phyloP scores from a whole-genome alignment of 345 rosid species.

The Geranium rotundifolium region DNA sequence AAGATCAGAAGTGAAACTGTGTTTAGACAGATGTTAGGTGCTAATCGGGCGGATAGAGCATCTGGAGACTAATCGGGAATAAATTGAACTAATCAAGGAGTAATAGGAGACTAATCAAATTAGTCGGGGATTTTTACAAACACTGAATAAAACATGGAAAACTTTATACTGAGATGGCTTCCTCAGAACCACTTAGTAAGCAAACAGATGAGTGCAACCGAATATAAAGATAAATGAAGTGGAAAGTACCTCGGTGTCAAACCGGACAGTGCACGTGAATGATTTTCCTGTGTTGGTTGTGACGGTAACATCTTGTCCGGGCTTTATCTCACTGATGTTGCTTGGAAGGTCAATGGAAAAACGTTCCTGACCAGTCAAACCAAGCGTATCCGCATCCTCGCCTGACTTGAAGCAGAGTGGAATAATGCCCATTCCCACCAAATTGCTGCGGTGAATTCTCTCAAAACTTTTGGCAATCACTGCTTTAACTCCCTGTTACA shows the following conservation, averaged over 20 bases:
- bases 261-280: slow-evolving; percentile 82
- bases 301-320: slow-evolving; percentile 92
- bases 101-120: no score
- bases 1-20: no score
- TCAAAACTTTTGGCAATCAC: slow-evolving; percentile 97
- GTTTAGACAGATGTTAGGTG: no score
- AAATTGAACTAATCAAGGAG: no score
- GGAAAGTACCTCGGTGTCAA: slow-evolving; percentile 79
- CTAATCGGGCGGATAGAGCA: no score
- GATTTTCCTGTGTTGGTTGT: slow-evolving; percentile 74
- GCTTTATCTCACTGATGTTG: slow-evolving; percentile 56
- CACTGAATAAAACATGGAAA: no score
- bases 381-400: slow-evolving; percentile 81
- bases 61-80: no score
- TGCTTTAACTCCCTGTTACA: slow-evolving; percentile 82
- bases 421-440: slow-evolving; percentile 97
- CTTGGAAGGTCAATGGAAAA: slow-evolving; percentile 79
- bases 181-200: no score
- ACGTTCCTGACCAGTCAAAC: slow-evolving; percentile 85
- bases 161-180: no score
- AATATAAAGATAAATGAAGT: background rate
- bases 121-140: no score
- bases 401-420: slow-evolving; percentile 93
- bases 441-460: slow-evolving; percentile 93
- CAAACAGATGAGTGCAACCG: background rate